Evolutionary conservation across 2,329 filamentous ascomycete genomes (phyloP).

Genomic region (Trichoderma brevicompactum): DNA sequence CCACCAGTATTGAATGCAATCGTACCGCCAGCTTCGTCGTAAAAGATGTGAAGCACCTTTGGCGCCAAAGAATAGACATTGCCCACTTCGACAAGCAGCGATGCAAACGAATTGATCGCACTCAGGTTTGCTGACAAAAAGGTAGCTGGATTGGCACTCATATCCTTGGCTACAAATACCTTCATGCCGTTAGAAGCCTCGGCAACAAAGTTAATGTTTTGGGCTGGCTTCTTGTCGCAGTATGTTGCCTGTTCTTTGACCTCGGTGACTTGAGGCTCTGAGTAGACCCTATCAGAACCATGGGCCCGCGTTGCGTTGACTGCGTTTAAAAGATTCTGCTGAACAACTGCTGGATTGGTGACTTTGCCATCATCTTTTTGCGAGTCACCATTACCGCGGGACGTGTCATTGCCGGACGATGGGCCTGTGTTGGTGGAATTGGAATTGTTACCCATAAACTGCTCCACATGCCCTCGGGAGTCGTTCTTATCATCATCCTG

Average conservation of each 20-base stretch:
- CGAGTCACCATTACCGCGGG: conserved; percentile 26
- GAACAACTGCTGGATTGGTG: conserved; percentile 63
- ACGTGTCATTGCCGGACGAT: conserved; percentile 29
- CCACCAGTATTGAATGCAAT: conserved; percentile 92
- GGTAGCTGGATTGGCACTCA: conserved; percentile 49
- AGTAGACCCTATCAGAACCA: conserved; percentile 74
- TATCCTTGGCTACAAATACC: conserved; percentile 68
- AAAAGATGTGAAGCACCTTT: conserved; percentile 80
- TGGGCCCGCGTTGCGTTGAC: conserved; percentile 78
- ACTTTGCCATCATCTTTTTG: conserved; percentile 56
- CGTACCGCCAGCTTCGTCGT: conserved; percentile 75
- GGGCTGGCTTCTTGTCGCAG: conserved; percentile 76
- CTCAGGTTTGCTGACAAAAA: conserved; percentile 67
- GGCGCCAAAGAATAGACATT: conserved; percentile 72
- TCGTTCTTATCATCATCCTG: conserved; percentile 45
- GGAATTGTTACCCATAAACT: conserved; percentile 46
- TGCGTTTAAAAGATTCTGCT: conserved; percentile 75
- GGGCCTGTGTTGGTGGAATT: conserved; percentile 19
- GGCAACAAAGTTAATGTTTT: conserved; percentile 73
- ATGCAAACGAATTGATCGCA: conserved; percentile 71
- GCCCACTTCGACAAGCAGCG: conserved; percentile 69
- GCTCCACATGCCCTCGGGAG: conserved; percentile 48
- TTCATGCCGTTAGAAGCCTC: conserved; percentile 73
- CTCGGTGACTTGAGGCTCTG: conserved; percentile 69
- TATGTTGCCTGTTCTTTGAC: conserved; percentile 85